Evolutionary conservation across 129 eudicot species (phyloP).

Genomic region (Helianthus tuberosus): DNA sequence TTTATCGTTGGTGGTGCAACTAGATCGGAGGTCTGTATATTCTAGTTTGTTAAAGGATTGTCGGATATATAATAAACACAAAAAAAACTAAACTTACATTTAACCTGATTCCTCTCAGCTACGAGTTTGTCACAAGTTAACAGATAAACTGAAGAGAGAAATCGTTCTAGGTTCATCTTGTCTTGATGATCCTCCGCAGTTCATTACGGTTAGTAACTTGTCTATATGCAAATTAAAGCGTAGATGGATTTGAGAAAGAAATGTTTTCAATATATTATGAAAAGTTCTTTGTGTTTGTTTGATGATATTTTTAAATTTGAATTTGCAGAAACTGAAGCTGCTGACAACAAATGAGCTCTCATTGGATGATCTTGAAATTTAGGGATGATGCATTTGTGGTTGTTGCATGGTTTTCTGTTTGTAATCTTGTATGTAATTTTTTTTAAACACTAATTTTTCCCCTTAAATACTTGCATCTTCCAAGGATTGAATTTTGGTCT

Average conservation of each 20-base stretch:
- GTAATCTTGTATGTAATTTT: constrained; percentile 20
- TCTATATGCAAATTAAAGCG: not conserved
- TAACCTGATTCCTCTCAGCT: constrained; percentile 46
- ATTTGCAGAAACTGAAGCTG: constrained; percentile 74
- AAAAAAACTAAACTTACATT: constrained; percentile 4
- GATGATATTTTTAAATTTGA: constrained; percentile 20
- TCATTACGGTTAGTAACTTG: constrained; percentile 63
- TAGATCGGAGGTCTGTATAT: constrained; percentile 73
- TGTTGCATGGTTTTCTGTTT: constrained; percentile 35
- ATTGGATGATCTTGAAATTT: constrained; percentile 69
- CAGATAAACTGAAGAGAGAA: constrained; percentile 74
- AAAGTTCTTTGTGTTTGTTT: not conserved
- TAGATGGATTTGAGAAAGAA: not conserved
- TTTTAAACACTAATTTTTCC: too few relatives aligned
- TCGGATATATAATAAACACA: not conserved
- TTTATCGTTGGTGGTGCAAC: constrained; percentile 95
- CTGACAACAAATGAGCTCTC: constrained; percentile 60
- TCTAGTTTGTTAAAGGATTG: not conserved
- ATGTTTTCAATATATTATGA: not conserved
- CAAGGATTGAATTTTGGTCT: too few relatives aligned
- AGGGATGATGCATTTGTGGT: constrained; percentile 22
- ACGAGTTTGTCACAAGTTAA: constrained; percentile 81
- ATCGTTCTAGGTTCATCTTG: constrained; percentile 83
- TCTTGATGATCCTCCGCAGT: constrained; percentile 89
- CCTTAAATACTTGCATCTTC: too few relatives aligned